Evolutionary conservation across 2,329 filamentous ascomycete species (phyloP), one percentile per base, ranked within the genome.

Genomic region (Diaporthe citri): DNA sequence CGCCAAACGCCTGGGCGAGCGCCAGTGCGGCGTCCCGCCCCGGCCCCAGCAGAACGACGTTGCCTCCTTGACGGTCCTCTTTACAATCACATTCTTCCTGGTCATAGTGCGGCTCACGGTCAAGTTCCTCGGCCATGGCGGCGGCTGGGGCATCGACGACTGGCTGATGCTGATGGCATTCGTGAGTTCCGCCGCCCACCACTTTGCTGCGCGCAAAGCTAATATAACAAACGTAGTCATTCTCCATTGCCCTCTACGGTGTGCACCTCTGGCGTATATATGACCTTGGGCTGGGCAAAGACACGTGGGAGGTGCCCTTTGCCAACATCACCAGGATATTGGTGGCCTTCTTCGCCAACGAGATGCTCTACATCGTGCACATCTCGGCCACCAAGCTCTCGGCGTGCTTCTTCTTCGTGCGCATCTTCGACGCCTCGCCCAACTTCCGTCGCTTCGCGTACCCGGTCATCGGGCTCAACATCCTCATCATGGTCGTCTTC

Each of bases 341-440:
- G 25, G 5, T 25, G 1, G 46, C 62, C 22, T 73, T 66, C 48
- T 73, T 51, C 25, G 43, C 57, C 36, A 64, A 52, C 15, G 71
- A 73, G 34, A 52, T 57, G 71, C 36, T 64, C 4, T 66, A 73
- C 48, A 62, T 64, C 12, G 20, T 64, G 20, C 71, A 64, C 8
- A 73, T 73, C 57, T 73, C 71, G 4, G 46, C 31, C n/a, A 66
- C 71, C 7, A 73, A 73, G 70, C 59, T 73, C 8, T 73, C 71
- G 10, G 52, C 66, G 25, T 73, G 71, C 34, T 73, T 73, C 59
- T 73, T 73, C 34, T 72, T 64, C 59, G 6, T 73, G 20, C 71
- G 71, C 10, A 73, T 73, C 25, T 73, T 73, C 25, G 52, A 64
- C 22, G 46, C 36, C 6, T 72, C 70, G 9, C 57, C 55, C 13